Conservation (phyloP, 1,139 yeast species). For the Suhomyces bolitotheri region DNA sequence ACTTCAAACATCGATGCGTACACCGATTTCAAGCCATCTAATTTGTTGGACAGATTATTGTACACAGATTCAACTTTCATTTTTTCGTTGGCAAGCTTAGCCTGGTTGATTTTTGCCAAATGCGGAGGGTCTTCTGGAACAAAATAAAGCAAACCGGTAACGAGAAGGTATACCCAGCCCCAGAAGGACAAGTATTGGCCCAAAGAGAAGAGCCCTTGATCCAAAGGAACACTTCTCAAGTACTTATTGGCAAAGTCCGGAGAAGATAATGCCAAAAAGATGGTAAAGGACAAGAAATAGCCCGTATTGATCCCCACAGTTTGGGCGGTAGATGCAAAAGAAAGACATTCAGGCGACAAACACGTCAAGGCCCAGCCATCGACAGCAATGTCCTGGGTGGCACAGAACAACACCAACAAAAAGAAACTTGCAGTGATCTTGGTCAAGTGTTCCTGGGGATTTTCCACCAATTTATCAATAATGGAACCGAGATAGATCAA, state of each 20-base stretch:
- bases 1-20: conserved; percentile 78
- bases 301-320: conserved; percentile 94
- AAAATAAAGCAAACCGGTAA: conserved; percentile 61
- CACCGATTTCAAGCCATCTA: conserved; percentile 45
- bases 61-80: conserved; percentile 26
- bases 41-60: conserved; percentile 28
- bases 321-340: conserved; percentile 97
- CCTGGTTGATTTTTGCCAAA: conserved; percentile 41
- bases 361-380: conserved; percentile 98
- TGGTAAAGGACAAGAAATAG: conserved; percentile 86
- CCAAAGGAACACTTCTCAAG: conserved; percentile 59
- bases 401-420: conserved; percentile 79
- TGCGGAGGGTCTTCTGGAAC: conserved; percentile 70
- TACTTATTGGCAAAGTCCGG: conserved; percentile 91
- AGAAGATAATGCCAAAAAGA: conserved; percentile 85
- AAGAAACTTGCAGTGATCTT: conserved; percentile 68
- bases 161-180: conserved; percentile 70
- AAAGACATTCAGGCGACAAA: conserved; percentile 70
- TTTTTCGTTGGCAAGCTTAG: conserved; percentile 37
- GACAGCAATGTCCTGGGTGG: conserved; percentile 97
- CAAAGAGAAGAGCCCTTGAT: conserved; percentile 67
- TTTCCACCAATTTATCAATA: conserved; percentile 56
- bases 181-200: conserved; percentile 76
- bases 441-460: conserved; percentile 56
- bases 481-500: conserved; percentile 62